Conservation (phyloP, 75 land plant species). For the Pinus tabuliformis region DNA sequence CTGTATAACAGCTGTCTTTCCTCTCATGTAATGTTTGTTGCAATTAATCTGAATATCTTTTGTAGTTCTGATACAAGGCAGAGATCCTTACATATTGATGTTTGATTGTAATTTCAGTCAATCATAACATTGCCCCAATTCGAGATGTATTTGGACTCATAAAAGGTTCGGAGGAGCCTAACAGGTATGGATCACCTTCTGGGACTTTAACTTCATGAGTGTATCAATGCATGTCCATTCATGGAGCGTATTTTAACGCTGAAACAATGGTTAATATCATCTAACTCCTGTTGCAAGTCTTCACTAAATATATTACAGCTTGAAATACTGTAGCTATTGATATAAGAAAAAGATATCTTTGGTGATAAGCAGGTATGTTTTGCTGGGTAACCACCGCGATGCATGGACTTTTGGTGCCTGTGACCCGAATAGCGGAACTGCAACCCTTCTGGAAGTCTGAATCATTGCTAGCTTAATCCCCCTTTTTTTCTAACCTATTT, state of each 20-base stretch:
- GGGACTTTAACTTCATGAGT: neutral
- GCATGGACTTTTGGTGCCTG: conserved; percentile 78
- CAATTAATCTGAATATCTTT: no score
- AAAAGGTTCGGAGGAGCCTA: conserved; percentile 81
- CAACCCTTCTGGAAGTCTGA: conserved; percentile 55
- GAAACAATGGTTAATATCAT: no score
- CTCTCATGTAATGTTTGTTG: no score
- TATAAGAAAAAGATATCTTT: neutral
- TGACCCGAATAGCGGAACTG: conserved; percentile 72
- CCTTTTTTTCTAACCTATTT: neutral
- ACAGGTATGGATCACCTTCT: conserved; percentile 40
- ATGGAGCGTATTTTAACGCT: no score
- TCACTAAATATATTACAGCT: no score
- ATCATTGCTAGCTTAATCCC: neutral
- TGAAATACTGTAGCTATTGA: neutral
- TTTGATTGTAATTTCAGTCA: conserved; percentile 41
- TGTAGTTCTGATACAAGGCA: no score
- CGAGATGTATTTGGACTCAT: conserved; percentile 80
- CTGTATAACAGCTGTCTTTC: no score
- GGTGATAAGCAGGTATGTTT: conserved; percentile 43
- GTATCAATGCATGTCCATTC: no score
- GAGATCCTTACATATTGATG: no score
- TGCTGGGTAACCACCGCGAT: conserved; percentile 74
- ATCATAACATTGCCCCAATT: conserved; percentile 45
- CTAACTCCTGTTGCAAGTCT: no score